Conservation (phyloP, 176 grass and related monocot species). For the Poa annua region DNA sequence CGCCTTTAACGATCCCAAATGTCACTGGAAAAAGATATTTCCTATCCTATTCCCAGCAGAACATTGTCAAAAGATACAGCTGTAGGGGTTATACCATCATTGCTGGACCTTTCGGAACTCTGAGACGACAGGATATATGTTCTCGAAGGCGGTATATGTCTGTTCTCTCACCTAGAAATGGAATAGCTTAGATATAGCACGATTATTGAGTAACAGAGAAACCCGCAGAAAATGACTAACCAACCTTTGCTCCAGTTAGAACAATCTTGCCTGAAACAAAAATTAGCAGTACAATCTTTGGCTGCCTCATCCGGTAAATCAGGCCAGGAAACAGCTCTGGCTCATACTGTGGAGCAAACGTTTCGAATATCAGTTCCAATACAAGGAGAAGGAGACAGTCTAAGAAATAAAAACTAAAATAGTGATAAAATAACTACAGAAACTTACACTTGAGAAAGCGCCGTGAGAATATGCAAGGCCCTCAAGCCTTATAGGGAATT, state of each 20-base stretch:
- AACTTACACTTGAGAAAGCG: constrained; percentile 78
- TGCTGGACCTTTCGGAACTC: constrained; percentile 78
- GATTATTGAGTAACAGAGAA: not conserved
- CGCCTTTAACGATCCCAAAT: not conserved
- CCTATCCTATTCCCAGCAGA: not conserved
- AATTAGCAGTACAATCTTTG: constrained; percentile 92
- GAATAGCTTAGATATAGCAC: not conserved
- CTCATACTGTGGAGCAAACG: constrained; percentile 53
- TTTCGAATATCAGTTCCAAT: constrained; percentile 18
- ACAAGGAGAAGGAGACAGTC: not conserved
- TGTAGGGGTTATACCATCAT: constrained; percentile 53
- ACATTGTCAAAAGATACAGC: not conserved
- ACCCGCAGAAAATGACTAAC: not conserved
- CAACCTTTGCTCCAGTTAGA: constrained; percentile 73
- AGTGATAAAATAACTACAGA: not conserved
- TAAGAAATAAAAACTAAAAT: not conserved
- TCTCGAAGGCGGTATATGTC: constrained; percentile 81
- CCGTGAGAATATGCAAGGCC: constrained; percentile 76
- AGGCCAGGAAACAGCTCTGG: constrained; percentile 83
- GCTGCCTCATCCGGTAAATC: constrained; percentile 96
- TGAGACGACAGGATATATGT: constrained; percentile 77
- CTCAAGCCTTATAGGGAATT: constrained; percentile 76
- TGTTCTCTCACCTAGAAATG: constrained; percentile 70
- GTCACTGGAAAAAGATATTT: not conserved
- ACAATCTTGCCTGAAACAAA: constrained; percentile 95